Conservation (phyloP, 2,329 filamentous ascomycete species). For the Epichloe elymi region DNA sequence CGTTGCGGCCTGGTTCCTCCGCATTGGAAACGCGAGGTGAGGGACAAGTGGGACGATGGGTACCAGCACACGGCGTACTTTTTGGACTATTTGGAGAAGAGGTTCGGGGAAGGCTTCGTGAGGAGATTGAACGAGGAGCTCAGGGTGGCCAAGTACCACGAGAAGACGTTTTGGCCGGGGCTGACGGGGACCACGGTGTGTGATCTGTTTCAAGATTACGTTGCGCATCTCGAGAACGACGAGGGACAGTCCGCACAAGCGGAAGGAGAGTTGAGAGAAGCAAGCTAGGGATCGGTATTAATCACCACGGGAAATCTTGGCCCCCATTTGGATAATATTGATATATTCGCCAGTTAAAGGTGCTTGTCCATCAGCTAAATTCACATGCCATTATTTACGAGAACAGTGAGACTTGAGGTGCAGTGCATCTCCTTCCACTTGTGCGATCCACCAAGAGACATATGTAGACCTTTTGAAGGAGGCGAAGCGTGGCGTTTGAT, state of each 20-base stretch:
- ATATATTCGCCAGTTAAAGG: no score
- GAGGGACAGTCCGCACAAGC: background rate
- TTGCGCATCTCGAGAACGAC: slow-evolving; percentile 6
- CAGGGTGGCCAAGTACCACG: slow-evolving; percentile 47
- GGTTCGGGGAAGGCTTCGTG: slow-evolving; percentile 46
- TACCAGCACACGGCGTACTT: slow-evolving; percentile 92
- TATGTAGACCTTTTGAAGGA: background rate
- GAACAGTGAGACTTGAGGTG: no score
- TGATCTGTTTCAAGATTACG: slow-evolving; percentile 66
- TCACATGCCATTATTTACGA: no score
- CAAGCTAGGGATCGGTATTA: no score
- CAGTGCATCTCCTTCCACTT: no score
- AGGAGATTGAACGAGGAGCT: slow-evolving; percentile 55
- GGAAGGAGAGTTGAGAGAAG: no score
- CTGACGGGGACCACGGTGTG: slow-evolving; percentile 54
- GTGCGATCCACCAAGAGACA: background rate
- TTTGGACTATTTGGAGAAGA: slow-evolving; percentile 66
- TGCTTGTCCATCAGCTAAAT: no score
- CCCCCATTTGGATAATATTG: no score
- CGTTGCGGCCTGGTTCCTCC: slow-evolving; percentile 60
- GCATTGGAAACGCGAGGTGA: slow-evolving; percentile 59
- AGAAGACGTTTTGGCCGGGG: slow-evolving; percentile 52
- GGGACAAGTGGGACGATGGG: slow-evolving; percentile 67
- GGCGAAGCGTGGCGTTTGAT: background rate
- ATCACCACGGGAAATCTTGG: no score